Percentiles rank a stretch among this genome's conserved stretches.
These are phyloP conservation scores for Aristolochia fimbriata DNA, from an alignment of 164 flowering plant species.

Conservation along the genomic window DNA sequence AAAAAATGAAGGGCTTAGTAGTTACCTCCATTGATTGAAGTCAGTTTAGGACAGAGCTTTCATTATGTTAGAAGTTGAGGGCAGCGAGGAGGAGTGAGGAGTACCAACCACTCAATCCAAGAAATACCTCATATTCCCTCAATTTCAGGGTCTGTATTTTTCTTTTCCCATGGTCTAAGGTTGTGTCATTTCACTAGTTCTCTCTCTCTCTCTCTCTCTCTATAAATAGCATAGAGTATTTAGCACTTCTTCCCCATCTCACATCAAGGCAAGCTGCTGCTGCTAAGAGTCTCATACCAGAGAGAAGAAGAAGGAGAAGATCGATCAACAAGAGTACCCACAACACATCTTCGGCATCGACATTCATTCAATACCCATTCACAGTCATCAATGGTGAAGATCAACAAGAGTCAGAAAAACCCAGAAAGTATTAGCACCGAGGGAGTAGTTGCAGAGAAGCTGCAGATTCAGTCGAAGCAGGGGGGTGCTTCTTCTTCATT, in stretches of 20 bases:
- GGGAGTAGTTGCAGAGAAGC: slow-evolving; percentile 3
- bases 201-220: too few relatives aligned
- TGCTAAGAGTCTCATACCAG: too few relatives aligned
- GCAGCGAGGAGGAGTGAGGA: not conserved
- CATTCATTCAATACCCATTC: not conserved
- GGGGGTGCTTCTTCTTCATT: slow-evolving; percentile 11
- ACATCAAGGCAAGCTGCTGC: too few relatives aligned
- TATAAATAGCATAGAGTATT: slow-evolving; percentile 3
- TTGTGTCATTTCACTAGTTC: not conserved
- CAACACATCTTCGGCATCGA: not conserved
- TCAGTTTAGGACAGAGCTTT: not conserved
- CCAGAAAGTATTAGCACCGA: not conserved
- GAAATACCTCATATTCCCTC: not conserved
- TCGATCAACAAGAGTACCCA: not conserved
- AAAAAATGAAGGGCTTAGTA: not conserved
- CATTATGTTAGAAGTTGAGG: not conserved
- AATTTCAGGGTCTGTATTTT: slow-evolving; percentile 2
- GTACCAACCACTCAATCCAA: not conserved
- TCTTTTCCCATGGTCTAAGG: not conserved
- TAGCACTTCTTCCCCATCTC: slow-evolving; percentile 1
- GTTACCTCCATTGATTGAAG: too few relatives aligned
- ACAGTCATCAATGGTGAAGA: slow-evolving; percentile 35
- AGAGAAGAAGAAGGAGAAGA: not conserved
- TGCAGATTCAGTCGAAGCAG: slow-evolving; percentile 21
- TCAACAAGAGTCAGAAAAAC: slow-evolving; percentile 4